Evolutionary conservation across 352 stramenopile species (phyloP), one percentile per base, ranked within the genome.

Genomic region (Globisporangium nunn): DNA sequence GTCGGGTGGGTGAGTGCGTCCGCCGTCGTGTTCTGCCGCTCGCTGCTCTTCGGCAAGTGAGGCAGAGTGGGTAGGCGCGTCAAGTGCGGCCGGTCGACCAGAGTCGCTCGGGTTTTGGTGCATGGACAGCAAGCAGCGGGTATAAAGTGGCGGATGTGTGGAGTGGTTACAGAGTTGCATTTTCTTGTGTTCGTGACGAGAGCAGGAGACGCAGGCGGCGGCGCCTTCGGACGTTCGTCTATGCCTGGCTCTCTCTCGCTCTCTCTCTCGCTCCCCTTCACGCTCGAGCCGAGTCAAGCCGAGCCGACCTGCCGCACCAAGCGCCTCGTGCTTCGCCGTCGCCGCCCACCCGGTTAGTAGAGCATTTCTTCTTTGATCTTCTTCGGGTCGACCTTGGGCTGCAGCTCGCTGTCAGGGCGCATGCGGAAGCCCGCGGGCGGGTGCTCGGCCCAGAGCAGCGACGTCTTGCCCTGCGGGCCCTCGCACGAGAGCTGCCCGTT

Each of bases 401-500:
- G 83, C 52, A 98, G 82, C 33, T 95, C 85, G 50, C 80, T 87
- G 62, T 97, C 89, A 41, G 81, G 84, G 66, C 92, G 85, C 70
- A 98, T 95, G 64, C 88, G 87, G 75, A 96, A 96, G 33, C 85
- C 88, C 37, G 93, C 81, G 17, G 67, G 72, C 4, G 88, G 88
- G 18, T 74, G 62, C 74, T 95, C 88, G 47, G 85, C 85, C 85
- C 85, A 95, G 71, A 71, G 78, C 43, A 99, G 77, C 50, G 84
- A 86, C 11, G 94, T 98, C 80, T 99, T 99, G 49, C 97, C 97
- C 66, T 96, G 75, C 39, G 96, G 96, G 33, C 96, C 96, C 79
- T 99, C 96, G 75, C 96, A 99, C 66, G 88, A 98, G 54, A 99
- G 82, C 85, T 99, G 97, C 68, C 97, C 97, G 82, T 99, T 99